These are phyloP conservation scores for Cyclostephanos tholiformis DNA, from an alignment of 108 stramenopile species.

Conservation along the genomic window DNA sequence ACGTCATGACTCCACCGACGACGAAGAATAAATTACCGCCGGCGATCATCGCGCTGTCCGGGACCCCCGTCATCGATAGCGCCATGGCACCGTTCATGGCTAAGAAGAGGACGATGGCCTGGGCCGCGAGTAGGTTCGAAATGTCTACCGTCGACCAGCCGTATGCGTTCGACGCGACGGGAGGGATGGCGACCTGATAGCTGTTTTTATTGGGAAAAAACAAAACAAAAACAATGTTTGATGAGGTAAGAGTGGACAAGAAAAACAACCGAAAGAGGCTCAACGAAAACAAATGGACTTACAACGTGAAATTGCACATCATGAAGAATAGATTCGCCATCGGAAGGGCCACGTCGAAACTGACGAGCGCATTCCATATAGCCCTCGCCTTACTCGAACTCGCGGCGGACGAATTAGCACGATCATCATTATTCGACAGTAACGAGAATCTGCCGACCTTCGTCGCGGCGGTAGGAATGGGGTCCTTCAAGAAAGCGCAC, in stretches of 20 bases:
- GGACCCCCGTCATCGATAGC: constrained; percentile 1
- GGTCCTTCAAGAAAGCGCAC: constrained; percentile 14
- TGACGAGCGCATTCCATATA: constrained; percentile 30
- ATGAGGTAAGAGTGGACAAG: no score
- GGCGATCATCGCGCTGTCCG: constrained; percentile 15
- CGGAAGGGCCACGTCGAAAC: constrained; percentile 45
- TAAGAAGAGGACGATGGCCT: constrained; percentile 13
- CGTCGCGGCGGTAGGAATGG: constrained; percentile 18
- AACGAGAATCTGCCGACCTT: background rate
- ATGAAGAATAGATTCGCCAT: constrained; percentile 6
- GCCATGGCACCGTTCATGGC: constrained; percentile 19
- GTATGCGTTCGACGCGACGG: constrained; percentile 58
- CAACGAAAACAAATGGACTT: constrained; percentile 5
- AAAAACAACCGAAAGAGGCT: no score
- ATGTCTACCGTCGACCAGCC: constrained; percentile 66
- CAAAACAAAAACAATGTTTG: no score
- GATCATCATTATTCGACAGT: background rate
- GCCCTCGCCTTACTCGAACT: background rate
- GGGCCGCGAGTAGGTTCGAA: constrained; percentile 36
- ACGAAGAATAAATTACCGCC: constrained; percentile 5
- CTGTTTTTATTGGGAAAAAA: background rate
- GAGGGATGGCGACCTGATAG: constrained; percentile 50
- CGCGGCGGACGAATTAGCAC: background rate
- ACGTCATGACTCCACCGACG: constrained; percentile 8
- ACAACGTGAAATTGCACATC: constrained; percentile 26